Evolutionary conservation across 768 basidiomycete genomes (phyloP).

Genomic region (Lactarius vividus): DNA sequence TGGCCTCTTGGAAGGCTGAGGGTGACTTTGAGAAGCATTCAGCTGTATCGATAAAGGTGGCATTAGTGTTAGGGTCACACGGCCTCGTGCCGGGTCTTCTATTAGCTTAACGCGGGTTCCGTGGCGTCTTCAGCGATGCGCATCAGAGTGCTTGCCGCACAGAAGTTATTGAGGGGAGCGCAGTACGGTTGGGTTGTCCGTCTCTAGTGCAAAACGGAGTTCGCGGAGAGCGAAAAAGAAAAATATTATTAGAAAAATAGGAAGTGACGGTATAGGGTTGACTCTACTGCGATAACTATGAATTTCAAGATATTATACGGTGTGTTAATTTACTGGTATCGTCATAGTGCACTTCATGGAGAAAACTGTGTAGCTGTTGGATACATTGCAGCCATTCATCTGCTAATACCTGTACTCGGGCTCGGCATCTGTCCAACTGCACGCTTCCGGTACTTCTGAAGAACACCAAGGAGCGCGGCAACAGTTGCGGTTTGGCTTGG

Average conservation of each 20-base stretch:
- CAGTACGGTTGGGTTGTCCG: background rate
- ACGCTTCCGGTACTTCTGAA: slow-evolving; percentile 32
- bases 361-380: background rate
- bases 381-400: background rate
- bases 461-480: slow-evolving; percentile 37
- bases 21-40: background rate
- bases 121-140: background rate
- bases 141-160: background rate
- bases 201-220: background rate
- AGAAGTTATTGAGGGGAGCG: background rate
- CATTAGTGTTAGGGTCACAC: slow-evolving; percentile 18
- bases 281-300: background rate
- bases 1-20: slow-evolving; percentile 12
- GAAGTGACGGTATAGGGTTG: background rate
- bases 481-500: slow-evolving; percentile 38
- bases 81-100: slow-evolving; percentile 17
- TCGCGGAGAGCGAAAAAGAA: slow-evolving; percentile 6
- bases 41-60: slow-evolving; percentile 6
- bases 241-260: background rate
- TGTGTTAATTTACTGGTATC: background rate
- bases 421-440: background rate
- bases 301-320: background rate
- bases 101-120: slow-evolving; percentile 7
- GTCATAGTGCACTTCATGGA: background rate
- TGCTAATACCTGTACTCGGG: background rate